A percentile compares a stretch with the other conserved stretches of the same genome.
These are phyloP conservation scores for Wickerhamiella vanderwaltii DNA, from an alignment of 805 yeast genomes.

Conservation along the genomic window DNA sequence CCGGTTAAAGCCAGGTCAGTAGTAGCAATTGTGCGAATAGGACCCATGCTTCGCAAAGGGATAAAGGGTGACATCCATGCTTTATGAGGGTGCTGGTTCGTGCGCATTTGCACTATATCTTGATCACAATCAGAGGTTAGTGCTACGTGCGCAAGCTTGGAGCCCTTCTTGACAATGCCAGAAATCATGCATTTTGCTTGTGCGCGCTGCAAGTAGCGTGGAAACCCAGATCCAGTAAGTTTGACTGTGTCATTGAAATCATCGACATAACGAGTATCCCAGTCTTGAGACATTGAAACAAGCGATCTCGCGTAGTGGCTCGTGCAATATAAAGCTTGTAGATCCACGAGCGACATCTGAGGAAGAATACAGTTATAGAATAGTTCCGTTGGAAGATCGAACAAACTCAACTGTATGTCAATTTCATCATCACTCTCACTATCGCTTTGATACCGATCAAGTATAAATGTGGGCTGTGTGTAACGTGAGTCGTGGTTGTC, in stretches of 20 bases:
- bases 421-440: constrained; percentile 6
- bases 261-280: constrained; percentile 4
- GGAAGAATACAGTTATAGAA: constrained; percentile 4
- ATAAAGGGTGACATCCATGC: constrained; percentile 8
- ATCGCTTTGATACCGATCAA: constrained; percentile 4
- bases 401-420: not conserved
- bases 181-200: not conserved
- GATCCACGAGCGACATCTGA: constrained; percentile 2
- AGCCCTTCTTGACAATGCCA: constrained; percentile 4
- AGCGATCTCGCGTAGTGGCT: not conserved
- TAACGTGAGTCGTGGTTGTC: constrained; percentile 1
- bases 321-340: not conserved
- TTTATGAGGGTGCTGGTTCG: constrained; percentile 4
- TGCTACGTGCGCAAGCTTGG: constrained; percentile 3
- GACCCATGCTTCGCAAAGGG: not conserved
- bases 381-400: constrained; percentile 7
- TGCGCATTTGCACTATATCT: constrained; percentile 8
- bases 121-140: not conserved
- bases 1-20: not conserved
- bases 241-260: constrained; percentile 2
- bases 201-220: constrained; percentile 6
- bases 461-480: constrained; percentile 1
- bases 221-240: constrained; percentile 6
- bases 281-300: constrained; percentile 2
- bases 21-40: not conserved